phyloP scores from a whole-genome alignment of 2,329 filamentous ascomycete species.

The Cryphonectria radicalis region DNA sequence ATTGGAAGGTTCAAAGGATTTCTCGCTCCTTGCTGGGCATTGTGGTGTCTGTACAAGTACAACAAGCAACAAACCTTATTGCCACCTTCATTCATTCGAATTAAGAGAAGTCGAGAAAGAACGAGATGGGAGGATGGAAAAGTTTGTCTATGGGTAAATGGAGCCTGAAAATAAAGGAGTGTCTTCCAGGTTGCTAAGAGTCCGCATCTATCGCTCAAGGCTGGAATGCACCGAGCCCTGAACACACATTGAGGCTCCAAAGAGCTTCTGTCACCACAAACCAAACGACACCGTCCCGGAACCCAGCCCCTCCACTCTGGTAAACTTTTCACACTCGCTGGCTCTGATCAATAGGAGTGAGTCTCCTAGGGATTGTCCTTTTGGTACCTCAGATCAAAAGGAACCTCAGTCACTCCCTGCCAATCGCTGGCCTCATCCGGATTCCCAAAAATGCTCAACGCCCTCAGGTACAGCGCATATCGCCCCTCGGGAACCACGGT shows the following conservation, averaged over 20 bases:
- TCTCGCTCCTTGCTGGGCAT: too few species aligned
- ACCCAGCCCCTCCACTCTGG: not conserved
- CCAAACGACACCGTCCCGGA: not conserved
- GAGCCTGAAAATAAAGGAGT: not conserved
- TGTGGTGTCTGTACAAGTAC: not conserved
- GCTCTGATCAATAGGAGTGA: not conserved
- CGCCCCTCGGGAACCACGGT: conserved; percentile 33
- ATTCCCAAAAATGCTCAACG: conserved; percentile 36
- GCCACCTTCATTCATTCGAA: not conserved
- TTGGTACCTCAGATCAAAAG: conserved; percentile 19
- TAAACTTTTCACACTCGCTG: not conserved
- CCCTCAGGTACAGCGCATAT: conserved; percentile 35
- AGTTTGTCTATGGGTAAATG: too few species aligned
- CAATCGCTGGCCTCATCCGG: conserved; percentile 33
- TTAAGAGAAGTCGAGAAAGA: too few species aligned
- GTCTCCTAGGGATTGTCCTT: not conserved
- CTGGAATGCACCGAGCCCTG: not conserved
- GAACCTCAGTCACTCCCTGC: conserved; percentile 19
- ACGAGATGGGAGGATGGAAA: too few species aligned
- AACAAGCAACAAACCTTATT: not conserved
- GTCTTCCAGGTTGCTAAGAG: not conserved
- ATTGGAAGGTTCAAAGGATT: not conserved
- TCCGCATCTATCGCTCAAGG: too few species aligned
- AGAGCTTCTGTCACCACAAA: not conserved
- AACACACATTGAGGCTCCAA: not conserved